Conservation (phyloP, 2,329 filamentous ascomycete species). For the Cordyceps cicadae region DNA sequence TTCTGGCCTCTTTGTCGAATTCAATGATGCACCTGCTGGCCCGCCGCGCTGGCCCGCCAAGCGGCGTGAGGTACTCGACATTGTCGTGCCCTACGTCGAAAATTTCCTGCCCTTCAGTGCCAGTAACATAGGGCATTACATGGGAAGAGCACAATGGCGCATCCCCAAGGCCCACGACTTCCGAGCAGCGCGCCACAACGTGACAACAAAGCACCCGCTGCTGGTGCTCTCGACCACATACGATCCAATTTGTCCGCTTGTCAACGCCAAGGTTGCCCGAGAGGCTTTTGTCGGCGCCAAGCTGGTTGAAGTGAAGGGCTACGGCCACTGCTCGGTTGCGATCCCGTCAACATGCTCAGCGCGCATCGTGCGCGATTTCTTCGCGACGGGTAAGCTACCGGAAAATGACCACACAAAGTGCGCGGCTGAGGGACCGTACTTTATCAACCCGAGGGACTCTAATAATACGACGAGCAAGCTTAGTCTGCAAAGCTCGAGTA, state of each 20-base stretch:
- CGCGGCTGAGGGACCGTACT: constrained; percentile 31
- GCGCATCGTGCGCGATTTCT: constrained; percentile 27
- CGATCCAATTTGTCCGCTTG: constrained; percentile 44
- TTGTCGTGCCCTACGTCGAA: constrained; percentile 26
- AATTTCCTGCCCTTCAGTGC: constrained; percentile 21
- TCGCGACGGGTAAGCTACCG: constrained; percentile 31
- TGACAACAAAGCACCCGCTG: constrained; percentile 29
- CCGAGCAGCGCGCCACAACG: constrained; percentile 13
- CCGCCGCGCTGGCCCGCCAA: constrained; percentile 22
- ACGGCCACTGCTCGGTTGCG: constrained; percentile 34
- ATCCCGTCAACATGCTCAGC: constrained; percentile 29
- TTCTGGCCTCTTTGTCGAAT: constrained; percentile 19
- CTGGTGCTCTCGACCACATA: constrained; percentile 25
- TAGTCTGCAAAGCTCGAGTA: not conserved
- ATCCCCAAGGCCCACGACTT: constrained; percentile 24
- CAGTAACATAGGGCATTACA: constrained; percentile 22
- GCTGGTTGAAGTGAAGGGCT: constrained; percentile 34
- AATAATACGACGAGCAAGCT: constrained; percentile 11
- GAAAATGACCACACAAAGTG: constrained; percentile 25
- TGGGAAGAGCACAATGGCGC: constrained; percentile 23
- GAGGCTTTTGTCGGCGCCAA: constrained; percentile 28
- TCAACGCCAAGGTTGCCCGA: constrained; percentile 30
- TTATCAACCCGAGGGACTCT: constrained; percentile 22
- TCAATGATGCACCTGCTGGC: constrained; percentile 22
- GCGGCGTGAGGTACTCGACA: constrained; percentile 22